Evolutionary conservation across 2,329 filamentous ascomycete genomes (phyloP).

Genomic region (Teratosphaeria gauchensis): DNA sequence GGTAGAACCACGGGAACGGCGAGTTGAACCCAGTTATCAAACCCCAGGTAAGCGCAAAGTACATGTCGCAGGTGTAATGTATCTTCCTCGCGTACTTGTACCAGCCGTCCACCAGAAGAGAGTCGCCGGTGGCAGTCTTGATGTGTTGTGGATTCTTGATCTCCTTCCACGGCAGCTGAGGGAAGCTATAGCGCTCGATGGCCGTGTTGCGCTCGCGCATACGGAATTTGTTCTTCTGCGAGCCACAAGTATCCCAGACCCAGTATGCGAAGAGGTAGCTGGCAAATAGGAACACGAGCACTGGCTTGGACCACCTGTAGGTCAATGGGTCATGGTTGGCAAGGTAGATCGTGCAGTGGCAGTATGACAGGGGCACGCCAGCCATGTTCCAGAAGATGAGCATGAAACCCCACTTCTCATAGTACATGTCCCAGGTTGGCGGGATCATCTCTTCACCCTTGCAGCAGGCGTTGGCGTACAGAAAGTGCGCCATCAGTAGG

Average conservation of each 20-base stretch:
- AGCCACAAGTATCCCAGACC: slow-evolving; percentile 87
- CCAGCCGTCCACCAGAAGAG: slow-evolving; percentile 78
- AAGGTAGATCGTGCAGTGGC: slow-evolving; percentile 84
- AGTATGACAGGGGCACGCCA: slow-evolving; percentile 83
- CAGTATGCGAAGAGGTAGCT: slow-evolving; percentile 79
- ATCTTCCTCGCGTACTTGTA: slow-evolving; percentile 44
- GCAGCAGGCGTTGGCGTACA: slow-evolving; percentile 85
- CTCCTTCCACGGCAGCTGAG: slow-evolving; percentile 80
- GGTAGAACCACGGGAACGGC: slow-evolving; percentile 85
- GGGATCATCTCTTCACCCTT: slow-evolving; percentile 89
- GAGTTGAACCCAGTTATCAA: slow-evolving; percentile 72
- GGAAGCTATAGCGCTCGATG: slow-evolving; percentile 68
- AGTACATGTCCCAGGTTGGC: slow-evolving; percentile 92
- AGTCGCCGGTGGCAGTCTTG: slow-evolving; percentile 60
- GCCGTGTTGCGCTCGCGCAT: slow-evolving; percentile 64
- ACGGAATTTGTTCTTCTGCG: slow-evolving; percentile 88
- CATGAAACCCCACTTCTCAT: slow-evolving; percentile 96
- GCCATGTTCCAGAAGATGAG: slow-evolving; percentile 96
- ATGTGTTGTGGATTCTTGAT: slow-evolving; percentile 74
- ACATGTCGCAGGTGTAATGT: slow-evolving; percentile 72
- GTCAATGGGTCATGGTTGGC: slow-evolving; percentile 70
- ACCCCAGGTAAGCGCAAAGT: slow-evolving; percentile 68
- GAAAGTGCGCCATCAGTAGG: slow-evolving; percentile 77
- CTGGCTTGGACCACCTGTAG: slow-evolving; percentile 66
- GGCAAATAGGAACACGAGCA: slow-evolving; percentile 54